A percentile compares a stretch with the other conserved stretches of the same genome.
Conservation (phyloP, 1,284 basidiomycete genomes). For the Cutaneotrichosporon dermatis region DNA sequence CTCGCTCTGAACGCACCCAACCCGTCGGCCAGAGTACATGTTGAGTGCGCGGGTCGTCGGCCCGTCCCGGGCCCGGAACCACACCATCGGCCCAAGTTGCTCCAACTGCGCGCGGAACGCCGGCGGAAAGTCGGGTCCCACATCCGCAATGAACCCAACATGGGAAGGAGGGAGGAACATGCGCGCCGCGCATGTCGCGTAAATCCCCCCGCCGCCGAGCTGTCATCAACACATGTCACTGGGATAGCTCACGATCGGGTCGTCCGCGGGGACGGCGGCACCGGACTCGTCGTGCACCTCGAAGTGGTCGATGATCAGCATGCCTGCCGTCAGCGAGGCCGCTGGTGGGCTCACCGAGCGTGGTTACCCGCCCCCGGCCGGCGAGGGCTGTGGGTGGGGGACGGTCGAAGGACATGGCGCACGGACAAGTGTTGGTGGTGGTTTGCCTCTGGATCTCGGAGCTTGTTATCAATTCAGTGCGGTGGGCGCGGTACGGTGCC, state of each 20-base stretch:
- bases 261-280: slow-evolving; percentile 51
- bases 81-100: slow-evolving; percentile 67
- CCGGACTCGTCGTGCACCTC: slow-evolving; percentile 59
- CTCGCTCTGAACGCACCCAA: slow-evolving; percentile 56
- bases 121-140: slow-evolving; percentile 70
- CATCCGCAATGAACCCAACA: slow-evolving; percentile 79
- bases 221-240: slow-evolving; percentile 36
- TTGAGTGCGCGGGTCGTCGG: slow-evolving; percentile 73
- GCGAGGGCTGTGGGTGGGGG: background rate
- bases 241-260: slow-evolving; percentile 25
- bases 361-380: slow-evolving; percentile 15
- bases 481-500: too few species aligned
- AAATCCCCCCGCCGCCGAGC: slow-evolving; percentile 88
- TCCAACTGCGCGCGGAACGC: slow-evolving; percentile 59
- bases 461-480: too few species aligned
- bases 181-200: slow-evolving; percentile 37
- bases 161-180: slow-evolving; percentile 43
- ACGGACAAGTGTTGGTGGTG: too few species aligned
- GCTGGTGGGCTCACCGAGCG: slow-evolving; percentile 7
- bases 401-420: background rate
- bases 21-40: slow-evolving; percentile 65
- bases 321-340: slow-evolving; percentile 52
- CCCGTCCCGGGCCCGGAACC: slow-evolving; percentile 60
- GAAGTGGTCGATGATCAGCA: slow-evolving; percentile 86
- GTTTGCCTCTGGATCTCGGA: too few species aligned